These are phyloP conservation scores for Artemisia tridentata DNA, from an alignment of 129 eudicot species.

Conservation along the genomic window DNA sequence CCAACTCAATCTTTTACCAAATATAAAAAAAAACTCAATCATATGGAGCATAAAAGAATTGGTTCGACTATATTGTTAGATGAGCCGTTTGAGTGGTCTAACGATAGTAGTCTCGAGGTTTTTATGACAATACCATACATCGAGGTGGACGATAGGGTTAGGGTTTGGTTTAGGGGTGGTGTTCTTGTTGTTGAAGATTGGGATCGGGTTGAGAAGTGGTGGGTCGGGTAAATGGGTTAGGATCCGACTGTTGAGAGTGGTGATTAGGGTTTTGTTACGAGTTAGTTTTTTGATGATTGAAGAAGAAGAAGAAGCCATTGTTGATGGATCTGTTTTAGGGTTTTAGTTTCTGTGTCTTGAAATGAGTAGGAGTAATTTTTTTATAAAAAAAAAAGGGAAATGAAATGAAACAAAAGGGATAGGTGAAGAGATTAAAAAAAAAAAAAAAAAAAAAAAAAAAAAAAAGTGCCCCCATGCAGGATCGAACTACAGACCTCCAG, in stretches of 20 bases:
- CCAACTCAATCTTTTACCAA: too few species aligned
- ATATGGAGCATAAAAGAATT: too few species aligned
- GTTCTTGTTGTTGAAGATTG: conserved; percentile 8
- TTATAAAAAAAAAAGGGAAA: not conserved
- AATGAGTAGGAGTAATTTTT: not conserved
- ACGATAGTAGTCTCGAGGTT: too few species aligned
- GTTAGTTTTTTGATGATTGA: conserved; percentile 30
- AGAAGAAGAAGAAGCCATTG: conserved; percentile 44
- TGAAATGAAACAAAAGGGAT: not conserved
- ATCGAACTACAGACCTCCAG: conserved; percentile 99
- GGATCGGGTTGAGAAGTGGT: not conserved
- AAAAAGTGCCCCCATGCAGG: conserved; percentile 60
- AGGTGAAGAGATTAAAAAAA: not conserved
- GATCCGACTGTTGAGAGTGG: conserved; percentile 34
- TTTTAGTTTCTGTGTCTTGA: not conserved
- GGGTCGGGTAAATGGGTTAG: conserved; percentile 24
- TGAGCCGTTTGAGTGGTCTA: too few species aligned
- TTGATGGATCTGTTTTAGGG: conserved; percentile 27
- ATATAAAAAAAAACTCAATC: too few species aligned
- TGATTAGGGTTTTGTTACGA: conserved; percentile 36
- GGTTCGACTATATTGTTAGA: too few species aligned
- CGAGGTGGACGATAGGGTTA: too few species aligned
- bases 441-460: not conserved
- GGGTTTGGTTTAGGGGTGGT: too few species aligned
- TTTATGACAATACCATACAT: too few species aligned